phyloP scores from a whole-genome alignment of 164 flowering plant genomes.

The Vitis rotundifolia region DNA sequence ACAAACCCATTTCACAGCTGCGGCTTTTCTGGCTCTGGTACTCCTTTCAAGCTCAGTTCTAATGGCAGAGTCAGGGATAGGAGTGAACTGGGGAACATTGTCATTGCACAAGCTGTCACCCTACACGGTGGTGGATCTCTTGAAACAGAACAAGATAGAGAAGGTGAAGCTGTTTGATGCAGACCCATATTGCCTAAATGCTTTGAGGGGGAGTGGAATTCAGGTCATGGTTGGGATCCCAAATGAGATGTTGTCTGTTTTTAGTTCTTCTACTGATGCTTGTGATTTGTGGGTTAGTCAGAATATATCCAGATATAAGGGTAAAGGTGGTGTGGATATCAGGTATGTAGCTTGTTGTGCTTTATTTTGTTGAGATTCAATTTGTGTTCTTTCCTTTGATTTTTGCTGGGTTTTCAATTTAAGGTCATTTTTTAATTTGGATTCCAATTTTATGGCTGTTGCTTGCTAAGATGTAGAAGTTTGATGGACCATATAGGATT shows the following conservation, averaged over 20 bases:
- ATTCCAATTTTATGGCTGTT: not conserved
- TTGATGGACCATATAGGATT: not conserved
- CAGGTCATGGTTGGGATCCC: slow-evolving; percentile 89
- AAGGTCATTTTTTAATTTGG: not conserved
- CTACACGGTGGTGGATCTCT: slow-evolving; percentile 67
- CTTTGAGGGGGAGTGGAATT: slow-evolving; percentile 69
- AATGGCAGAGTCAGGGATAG: slow-evolving; percentile 59
- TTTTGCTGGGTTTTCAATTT: not conserved
- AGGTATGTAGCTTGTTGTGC: slow-evolving; percentile 37
- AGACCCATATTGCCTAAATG: slow-evolving; percentile 50
- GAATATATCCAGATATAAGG: slow-evolving; percentile 59
- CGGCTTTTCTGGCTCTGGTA: slow-evolving; percentile 5
- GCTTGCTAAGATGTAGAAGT: not conserved
- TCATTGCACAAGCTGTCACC: slow-evolving; percentile 66
- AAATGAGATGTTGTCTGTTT: slow-evolving; percentile 65
- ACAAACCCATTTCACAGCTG: slow-evolving; percentile 9
- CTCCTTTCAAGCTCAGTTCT: slow-evolving; percentile 11
- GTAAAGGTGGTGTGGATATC: slow-evolving; percentile 70
- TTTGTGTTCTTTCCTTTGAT: not conserved
- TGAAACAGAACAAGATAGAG: slow-evolving; percentile 60
- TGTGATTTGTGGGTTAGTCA: slow-evolving; percentile 75
- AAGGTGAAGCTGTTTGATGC: slow-evolving; percentile 91
- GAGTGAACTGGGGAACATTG: slow-evolving; percentile 90
- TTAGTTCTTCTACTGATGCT: slow-evolving; percentile 60
- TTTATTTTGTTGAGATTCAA: not conserved